Base-by-base conservation (phyloP, 2,329 filamentous ascomycete species). In the Alternaria solani region DNA sequence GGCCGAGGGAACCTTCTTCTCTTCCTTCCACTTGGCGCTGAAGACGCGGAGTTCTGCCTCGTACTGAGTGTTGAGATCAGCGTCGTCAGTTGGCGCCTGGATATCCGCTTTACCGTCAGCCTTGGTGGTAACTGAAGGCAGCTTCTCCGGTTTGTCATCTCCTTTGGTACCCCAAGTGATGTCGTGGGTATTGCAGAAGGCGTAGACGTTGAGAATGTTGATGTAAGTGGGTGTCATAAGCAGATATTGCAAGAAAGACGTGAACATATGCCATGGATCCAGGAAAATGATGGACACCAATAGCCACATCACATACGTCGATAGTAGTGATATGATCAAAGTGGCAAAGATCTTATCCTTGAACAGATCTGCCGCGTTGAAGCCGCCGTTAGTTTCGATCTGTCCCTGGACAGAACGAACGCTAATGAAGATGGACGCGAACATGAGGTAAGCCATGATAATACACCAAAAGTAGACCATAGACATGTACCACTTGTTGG, bases 231-330 rank as follows among this genome's bases (percentile, higher is more conserved):
- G 95, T 0, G 94, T 97, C 59, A 99, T 86, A 42, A 98, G 87
- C 70, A 98, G 89, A 79, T 99, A 99, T 86, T 98, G 95, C 49
- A 93, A 79, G 79, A 98, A 93, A 52, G 82, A 88, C n/a, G 95
- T 98, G 78, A 97, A 86, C 93, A 99, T 98, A 82, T 99, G 95
- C 94, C 95, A 99, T 4, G 95, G 95, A 78, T 99, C 95, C 79
- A 98, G 89, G 89, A 98, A 98, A 68, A 99, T 84, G 67, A 99
- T 85, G 8, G 93, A 97, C 0, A 93, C 91, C 51, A 99, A 81
- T 61, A 98, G 86, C 91, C 94, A 99, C 73, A 99, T 89, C 63
- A 96, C 86, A 76, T 95, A 99, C 0, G 95, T 99, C 11, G 93
- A 95, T 72, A 91, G 87, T 72, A 98, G 87, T 0, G 94, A 97